These are phyloP conservation scores for Simplicillium sp. DNA, from an alignment of 2,329 filamentous ascomycete genomes.

Conservation along the genomic window DNA sequence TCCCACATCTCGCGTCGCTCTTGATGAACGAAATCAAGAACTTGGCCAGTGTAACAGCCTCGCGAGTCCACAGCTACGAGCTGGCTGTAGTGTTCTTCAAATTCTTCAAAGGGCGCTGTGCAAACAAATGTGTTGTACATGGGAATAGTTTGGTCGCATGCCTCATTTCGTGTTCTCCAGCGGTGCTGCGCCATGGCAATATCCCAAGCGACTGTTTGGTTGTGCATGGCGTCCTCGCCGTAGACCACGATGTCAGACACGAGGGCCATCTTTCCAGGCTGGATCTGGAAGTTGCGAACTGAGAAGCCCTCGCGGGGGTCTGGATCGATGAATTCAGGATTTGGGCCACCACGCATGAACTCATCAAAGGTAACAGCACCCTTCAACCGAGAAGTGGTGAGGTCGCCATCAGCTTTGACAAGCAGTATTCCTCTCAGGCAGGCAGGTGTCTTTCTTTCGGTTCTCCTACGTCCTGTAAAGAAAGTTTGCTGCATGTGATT, in stretches of 20 bases:
- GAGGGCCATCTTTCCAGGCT: constrained; percentile 77
- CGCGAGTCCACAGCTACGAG: constrained; percentile 67
- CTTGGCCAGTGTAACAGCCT: constrained; percentile 63
- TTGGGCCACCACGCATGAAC: constrained; percentile 47
- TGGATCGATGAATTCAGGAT: constrained; percentile 63
- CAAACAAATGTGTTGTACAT: constrained; percentile 80
- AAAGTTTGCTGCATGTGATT: constrained; percentile 87
- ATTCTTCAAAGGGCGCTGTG: constrained; percentile 53
- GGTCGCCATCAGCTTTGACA: constrained; percentile 80
- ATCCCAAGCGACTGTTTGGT: constrained; percentile 54
- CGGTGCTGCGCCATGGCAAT: constrained; percentile 68
- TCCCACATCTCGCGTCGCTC: constrained; percentile 87
- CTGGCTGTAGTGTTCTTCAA: constrained; percentile 61
- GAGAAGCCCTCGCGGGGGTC: constrained; percentile 90
- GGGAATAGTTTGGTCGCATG: constrained; percentile 43
- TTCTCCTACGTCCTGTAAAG: constrained; percentile 69
- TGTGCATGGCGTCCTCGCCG: constrained; percentile 57
- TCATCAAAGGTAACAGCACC: constrained; percentile 79
- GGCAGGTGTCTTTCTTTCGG: constrained; percentile 56
- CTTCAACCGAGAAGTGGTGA: constrained; percentile 67
- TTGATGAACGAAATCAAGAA: constrained; percentile 82
- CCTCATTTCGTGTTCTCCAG: constrained; percentile 60
- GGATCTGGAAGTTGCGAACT: constrained; percentile 95
- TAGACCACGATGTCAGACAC: constrained; percentile 92
- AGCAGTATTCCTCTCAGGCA: constrained; percentile 76